phyloP scores from a whole-genome alignment of 306 rosid species.

The Rosa lucieae region DNA sequence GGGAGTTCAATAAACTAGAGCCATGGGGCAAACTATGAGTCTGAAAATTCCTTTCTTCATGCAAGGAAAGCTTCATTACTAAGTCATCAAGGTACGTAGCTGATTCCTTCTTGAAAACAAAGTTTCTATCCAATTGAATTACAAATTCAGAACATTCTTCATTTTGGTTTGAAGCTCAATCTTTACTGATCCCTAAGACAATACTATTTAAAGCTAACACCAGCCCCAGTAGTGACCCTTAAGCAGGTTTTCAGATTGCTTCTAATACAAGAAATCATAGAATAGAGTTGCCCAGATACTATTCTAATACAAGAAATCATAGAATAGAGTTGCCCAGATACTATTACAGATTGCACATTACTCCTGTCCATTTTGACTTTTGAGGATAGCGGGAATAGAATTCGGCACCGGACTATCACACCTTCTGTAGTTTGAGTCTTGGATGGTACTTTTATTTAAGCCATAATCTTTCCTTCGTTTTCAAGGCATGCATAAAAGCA shows the following conservation, averaged over 20 bases:
- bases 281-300: neutral
- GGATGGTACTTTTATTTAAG: too few relatives aligned
- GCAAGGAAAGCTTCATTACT: too few relatives aligned
- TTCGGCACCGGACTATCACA: neutral
- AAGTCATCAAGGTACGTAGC: neutral
- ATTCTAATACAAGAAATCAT: neutral
- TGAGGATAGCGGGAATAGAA: neutral
- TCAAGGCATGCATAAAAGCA: neutral
- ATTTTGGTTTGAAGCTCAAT: neutral
- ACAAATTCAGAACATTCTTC: neutral
- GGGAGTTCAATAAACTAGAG: neutral
- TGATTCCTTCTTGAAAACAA: neutral
- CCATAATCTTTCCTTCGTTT: neutral
- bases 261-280: too few relatives aligned
- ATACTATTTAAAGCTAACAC: neutral
- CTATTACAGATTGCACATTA: neutral
- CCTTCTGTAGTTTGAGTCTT: neutral
- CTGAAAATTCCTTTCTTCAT: neutral
- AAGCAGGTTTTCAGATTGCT: neutral
- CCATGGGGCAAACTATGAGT: neutral
- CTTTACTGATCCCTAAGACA: neutral
- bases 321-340: neutral
- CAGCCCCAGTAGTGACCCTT: neutral
- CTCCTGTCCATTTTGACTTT: neutral
- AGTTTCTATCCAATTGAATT: neutral